Conservation (phyloP, 2,329 filamentous ascomycete genomes). For the Paraconiothyrium sp. region DNA sequence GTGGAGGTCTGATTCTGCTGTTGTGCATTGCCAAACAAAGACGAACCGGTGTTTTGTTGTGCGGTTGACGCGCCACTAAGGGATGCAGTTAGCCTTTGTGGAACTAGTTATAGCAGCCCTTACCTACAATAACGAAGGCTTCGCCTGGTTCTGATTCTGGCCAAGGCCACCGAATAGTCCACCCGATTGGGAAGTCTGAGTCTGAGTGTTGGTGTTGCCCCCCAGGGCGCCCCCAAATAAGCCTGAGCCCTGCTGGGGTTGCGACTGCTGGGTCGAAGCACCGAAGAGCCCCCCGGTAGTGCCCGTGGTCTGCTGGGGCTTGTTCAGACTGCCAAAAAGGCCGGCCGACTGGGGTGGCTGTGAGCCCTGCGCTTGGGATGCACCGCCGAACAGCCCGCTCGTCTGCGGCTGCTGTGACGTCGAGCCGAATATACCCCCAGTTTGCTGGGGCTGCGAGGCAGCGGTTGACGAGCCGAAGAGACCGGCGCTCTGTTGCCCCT, state of each 20-base stretch:
- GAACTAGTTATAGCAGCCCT: constrained; percentile 16
- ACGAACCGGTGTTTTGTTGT: constrained; percentile 40
- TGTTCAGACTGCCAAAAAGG: constrained; percentile 50
- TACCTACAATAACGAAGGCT: constrained; percentile 52
- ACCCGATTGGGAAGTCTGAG: constrained; percentile 40
- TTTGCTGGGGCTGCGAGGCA: constrained; percentile 38
- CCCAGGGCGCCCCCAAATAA: constrained; percentile 49
- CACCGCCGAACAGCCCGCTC: constrained; percentile 34
- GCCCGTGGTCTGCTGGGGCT: constrained; percentile 35
- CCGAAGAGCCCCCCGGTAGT: constrained; percentile 48
- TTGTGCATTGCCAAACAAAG: constrained; percentile 43
- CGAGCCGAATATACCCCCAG: constrained; percentile 36
- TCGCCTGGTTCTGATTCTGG: constrained; percentile 34
- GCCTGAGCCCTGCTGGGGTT: constrained; percentile 37
- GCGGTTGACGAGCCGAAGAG: constrained; percentile 40
- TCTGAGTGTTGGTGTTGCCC: constrained; percentile 27
- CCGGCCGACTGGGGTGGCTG: constrained; percentile 41
- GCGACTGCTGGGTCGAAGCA: constrained; percentile 40
- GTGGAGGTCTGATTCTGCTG: constrained; percentile 40
- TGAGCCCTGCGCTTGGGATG: constrained; percentile 24
- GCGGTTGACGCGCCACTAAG: constrained; percentile 44
- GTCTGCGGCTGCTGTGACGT: constrained; percentile 26
- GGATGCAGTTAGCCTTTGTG: constrained; percentile 40
- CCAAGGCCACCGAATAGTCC: constrained; percentile 44
- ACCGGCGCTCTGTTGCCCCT: constrained; percentile 38